A percentile compares a stretch with the other conserved stretches of the same genome.
Evolutionary conservation across 192 early-diverging fungal genomes (phyloP).

Genomic region (Spinellus fusiger): DNA sequence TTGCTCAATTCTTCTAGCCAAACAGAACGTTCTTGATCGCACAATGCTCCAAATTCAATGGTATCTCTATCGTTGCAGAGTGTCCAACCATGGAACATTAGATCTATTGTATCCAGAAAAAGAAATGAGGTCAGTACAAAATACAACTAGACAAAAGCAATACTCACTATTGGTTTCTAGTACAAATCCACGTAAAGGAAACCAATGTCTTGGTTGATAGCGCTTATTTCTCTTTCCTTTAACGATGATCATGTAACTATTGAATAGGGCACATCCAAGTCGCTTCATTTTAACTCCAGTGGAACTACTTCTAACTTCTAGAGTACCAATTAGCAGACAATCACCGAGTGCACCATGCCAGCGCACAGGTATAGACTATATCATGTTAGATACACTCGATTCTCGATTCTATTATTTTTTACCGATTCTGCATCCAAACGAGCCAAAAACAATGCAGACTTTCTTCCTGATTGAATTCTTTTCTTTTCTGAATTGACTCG

Average conservation of each 20-base stretch:
- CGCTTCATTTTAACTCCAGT: conserved; percentile 32
- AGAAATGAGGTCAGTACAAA: neutral
- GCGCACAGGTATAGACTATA: conserved; percentile 26
- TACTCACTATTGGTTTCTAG: conserved; percentile 23
- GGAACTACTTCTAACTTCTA: conserved; percentile 37
- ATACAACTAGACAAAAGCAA: neutral
- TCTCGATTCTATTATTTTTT: conserved; percentile 1
- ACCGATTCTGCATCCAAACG: conserved; percentile 32
- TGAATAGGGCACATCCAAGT: conserved; percentile 59
- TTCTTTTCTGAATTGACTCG: conserved; percentile 34
- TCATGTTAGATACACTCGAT: neutral
- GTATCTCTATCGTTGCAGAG: conserved; percentile 22
- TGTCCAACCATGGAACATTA: conserved; percentile 5
- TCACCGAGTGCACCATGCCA: conserved; percentile 34
- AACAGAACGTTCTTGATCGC: conserved; percentile 41
- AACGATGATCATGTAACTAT: conserved; percentile 54
- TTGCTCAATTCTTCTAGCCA: conserved; percentile 46
- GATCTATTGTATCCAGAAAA: neutral
- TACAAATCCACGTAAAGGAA: conserved; percentile 57
- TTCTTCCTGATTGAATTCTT: conserved; percentile 17
- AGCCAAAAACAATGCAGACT: conserved; percentile 28
- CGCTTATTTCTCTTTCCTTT: conserved; percentile 40
- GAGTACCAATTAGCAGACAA: conserved; percentile 38
- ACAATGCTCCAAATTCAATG: conserved; percentile 51
- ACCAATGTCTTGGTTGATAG: conserved; percentile 58